Evolutionary conservation across 768 basidiomycete species (phyloP).

Genomic region (Daedalea quercina): DNA sequence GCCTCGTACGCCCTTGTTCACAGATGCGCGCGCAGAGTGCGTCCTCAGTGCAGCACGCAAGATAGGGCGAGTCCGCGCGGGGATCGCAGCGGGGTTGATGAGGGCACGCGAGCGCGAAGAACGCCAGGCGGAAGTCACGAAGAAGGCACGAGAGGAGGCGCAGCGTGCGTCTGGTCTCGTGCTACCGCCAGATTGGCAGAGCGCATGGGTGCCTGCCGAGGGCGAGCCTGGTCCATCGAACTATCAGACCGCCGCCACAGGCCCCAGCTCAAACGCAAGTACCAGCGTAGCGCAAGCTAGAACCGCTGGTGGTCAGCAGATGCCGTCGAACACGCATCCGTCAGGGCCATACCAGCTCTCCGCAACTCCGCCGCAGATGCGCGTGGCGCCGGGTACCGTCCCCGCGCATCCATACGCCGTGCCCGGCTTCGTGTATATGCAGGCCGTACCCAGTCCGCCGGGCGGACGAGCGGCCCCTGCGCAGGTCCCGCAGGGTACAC

Average conservation of each 20-base stretch:
- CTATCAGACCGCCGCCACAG: background rate
- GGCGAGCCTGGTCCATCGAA: background rate
- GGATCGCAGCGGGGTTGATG: constrained; percentile 45
- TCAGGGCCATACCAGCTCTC: too few relatives aligned
- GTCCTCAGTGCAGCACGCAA: constrained; percentile 65
- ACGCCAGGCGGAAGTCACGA: constrained; percentile 18
- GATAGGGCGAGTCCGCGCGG: constrained; percentile 56
- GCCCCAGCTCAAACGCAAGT: background rate
- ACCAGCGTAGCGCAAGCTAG: background rate
- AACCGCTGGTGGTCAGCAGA: background rate
- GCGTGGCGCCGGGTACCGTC: background rate
- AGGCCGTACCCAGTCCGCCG: constrained; percentile 9
- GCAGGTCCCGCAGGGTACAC: background rate
- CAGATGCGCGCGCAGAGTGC: constrained; percentile 69
- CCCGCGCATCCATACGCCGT: background rate
- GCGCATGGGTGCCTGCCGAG: background rate
- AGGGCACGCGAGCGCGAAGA: constrained; percentile 25
- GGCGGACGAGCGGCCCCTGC: background rate
- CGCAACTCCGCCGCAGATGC: background rate
- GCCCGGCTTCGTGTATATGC: constrained; percentile 9
- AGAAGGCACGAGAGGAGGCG: background rate
- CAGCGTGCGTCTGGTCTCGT: background rate
- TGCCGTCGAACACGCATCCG: background rate
- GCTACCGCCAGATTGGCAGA: background rate
- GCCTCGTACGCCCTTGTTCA: constrained; percentile 28